Evolutionary conservation across 1,284 basidiomycete genomes (phyloP), one percentile per base, ranked within the genome.

Genomic region (Sphaerobolus stellatus): DNA sequence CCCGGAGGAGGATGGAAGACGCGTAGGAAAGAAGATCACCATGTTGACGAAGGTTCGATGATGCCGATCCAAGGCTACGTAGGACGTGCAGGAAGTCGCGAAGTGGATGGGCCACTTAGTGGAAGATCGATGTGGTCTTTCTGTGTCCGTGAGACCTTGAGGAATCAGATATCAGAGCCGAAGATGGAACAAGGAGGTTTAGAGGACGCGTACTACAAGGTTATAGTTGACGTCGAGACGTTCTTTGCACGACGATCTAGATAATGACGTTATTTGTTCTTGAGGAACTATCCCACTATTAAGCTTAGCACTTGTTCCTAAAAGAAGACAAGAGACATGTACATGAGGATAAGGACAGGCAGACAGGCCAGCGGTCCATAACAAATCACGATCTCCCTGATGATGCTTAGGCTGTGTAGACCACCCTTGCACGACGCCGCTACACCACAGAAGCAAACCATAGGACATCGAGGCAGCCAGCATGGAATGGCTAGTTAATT

Each of bases 81-180:
- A 59, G 62, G 46, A 48, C 65, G 22, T 52, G 66, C 28, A 44
- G 58, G 41, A 65, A 66, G 34, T 70, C 68, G 20, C 52, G 52
- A 48, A 66, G 58, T n/a, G 59, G 33, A 67, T 56, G 29, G 59
- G 38, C 49, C 58, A 69, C 11, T 58, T 58, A 1, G 66, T 2
- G 66, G 58, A 5, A 67, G 61, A n/a, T 58, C 61, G 27, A 66
- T 59, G 47, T 70, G 69, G 51, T 70, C 69, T 65, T 69, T 62
- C 69, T 70, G 55, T n/a, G n/a, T n/a, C n/a, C n/a, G n/a, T n/a
- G n/a, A n/a, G n/a, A n/a, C n/a, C n/a, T n/a, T n/a, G n/a, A n/a
- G n/a, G n/a, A n/a, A n/a, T n/a, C n/a, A n/a, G n/a, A n/a, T n/a
- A n/a, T n/a, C n/a, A n/a, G n/a, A n/a, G n/a, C n/a, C n/a, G n/a